A percentile compares a stretch with the other conserved stretches of the same genome.
phyloP scores from a whole-genome alignment of 768 basidiomycete genomes.

The Rhodotorula graminis region DNA sequence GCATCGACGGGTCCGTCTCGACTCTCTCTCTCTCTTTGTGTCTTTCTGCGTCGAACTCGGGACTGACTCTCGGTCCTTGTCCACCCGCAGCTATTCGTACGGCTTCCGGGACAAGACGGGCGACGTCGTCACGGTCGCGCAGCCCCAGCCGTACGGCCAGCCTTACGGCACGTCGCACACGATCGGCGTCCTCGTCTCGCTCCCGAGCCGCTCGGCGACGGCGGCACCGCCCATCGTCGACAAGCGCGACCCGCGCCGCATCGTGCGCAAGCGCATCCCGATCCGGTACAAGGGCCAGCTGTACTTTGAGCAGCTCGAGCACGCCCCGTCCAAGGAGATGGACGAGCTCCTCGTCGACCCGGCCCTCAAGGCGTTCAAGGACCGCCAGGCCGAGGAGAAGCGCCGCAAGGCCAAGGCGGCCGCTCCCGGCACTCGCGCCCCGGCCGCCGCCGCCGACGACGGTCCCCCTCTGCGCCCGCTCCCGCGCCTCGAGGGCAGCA shows the following conservation, averaged over 20 bases:
- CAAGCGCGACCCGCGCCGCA: constrained; percentile 69
- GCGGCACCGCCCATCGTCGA: constrained; percentile 47
- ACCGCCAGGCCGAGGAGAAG: constrained; percentile 52
- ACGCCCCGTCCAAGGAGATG: constrained; percentile 87
- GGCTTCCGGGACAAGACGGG: constrained; percentile 86
- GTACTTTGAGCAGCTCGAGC: constrained; percentile 91
- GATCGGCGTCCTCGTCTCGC: constrained; percentile 85
- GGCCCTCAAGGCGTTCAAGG: constrained; percentile 55
- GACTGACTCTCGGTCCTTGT: neutral
- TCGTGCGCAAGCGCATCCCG: constrained; percentile 82
- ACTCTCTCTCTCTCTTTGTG: neutral
- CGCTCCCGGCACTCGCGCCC: constrained; percentile 48
- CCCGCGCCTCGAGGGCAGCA: constrained; percentile 65
- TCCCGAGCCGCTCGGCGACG: constrained; percentile 55
- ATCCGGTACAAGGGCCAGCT: constrained; percentile 96
- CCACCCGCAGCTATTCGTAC: constrained; percentile 51
- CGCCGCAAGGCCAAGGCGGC: constrained; percentile 62
- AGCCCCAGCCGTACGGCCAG: constrained; percentile 70
- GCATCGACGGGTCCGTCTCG: constrained; percentile 62
- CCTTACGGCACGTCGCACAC: constrained; percentile 77
- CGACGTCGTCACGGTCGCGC: constrained; percentile 79
- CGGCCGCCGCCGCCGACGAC: constrained; percentile 40
- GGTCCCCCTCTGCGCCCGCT: constrained; percentile 57
- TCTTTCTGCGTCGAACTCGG: neutral
- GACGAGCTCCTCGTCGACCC: constrained; percentile 68